A percentile compares a stretch with the other conserved stretches of the same genome.
Conservation (phyloP, 352 stramenopile species). For the Pythium aristosporum region DNA sequence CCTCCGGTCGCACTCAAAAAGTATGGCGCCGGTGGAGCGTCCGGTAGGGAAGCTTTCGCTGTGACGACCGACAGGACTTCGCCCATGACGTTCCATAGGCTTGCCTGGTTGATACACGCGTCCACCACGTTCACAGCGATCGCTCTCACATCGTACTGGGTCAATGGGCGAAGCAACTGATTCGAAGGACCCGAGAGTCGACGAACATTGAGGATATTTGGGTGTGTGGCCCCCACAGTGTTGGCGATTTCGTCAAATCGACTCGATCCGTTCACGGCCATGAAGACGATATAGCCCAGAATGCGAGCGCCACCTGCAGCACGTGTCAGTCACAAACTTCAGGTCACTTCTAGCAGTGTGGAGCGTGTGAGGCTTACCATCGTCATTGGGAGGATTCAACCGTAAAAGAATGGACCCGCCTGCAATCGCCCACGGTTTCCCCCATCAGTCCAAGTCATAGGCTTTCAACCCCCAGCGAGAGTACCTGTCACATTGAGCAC, state of each 20-base stretch:
- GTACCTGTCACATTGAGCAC: conserved; percentile 43
- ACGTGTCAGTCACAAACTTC: neutral
- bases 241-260: conserved; percentile 37
- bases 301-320: conserved; percentile 47
- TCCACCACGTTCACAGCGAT: conserved; percentile 49
- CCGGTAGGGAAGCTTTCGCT: conserved; percentile 32
- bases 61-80: conserved; percentile 30
- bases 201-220: conserved; percentile 38
- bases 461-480: neutral
- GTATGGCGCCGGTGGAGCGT: conserved; percentile 40
- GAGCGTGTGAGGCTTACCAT: conserved; percentile 26
- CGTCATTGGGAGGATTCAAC: conserved; percentile 40
- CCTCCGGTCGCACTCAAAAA: conserved; percentile 54
- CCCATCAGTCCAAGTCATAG: neutral
- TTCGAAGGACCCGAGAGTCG: conserved; percentile 26
- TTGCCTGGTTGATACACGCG: conserved; percentile 35
- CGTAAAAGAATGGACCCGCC: conserved; percentile 46
- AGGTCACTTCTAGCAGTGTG: neutral
- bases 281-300: conserved; percentile 55
- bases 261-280: conserved; percentile 33
- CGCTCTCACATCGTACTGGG: conserved; percentile 52
- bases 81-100: conserved; percentile 9
- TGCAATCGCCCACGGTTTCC: conserved; percentile 2
- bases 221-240: conserved; percentile 23
- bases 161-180: conserved; percentile 30